Evolutionary conservation across 495 filamentous ascomycete species (phyloP).

Genomic region (Achaetomiella virescens): DNA sequence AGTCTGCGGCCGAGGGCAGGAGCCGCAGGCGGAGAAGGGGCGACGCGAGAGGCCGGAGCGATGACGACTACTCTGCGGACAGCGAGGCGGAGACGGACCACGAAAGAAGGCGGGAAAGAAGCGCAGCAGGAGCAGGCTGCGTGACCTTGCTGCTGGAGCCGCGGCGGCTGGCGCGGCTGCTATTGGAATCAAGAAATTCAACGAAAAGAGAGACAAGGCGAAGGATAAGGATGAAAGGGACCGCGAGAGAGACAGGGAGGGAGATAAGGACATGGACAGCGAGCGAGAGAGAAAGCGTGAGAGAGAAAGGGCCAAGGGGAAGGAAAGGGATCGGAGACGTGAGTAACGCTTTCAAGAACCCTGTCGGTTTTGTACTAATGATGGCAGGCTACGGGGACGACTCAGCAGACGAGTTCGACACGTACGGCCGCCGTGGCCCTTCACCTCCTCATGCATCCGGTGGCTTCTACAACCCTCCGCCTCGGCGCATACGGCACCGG

Average conservation of each 20-base stretch:
- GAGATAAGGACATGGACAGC: conserved; percentile 17
- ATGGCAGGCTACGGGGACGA: conserved; percentile 39
- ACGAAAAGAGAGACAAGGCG: conserved; percentile 42
- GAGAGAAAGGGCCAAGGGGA: conserved; percentile 23
- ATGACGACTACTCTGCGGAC: conserved; percentile 22
- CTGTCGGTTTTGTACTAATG: conserved; percentile 12
- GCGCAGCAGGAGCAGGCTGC: conserved; percentile 55
- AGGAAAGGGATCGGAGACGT: conserved; percentile 38
- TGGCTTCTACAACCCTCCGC: conserved; percentile 43
- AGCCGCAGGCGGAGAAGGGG: conserved; percentile 20
- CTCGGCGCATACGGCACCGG: conserved; percentile 15
- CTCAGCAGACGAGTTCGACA: conserved; percentile 31
- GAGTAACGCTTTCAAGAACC: conserved; percentile 9
- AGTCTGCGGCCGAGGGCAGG: conserved; percentile 29
- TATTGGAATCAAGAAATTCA: conserved; percentile 68
- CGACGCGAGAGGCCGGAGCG: conserved; percentile 15
- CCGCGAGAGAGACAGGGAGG: conserved; percentile 25
- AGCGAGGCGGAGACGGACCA: conserved; percentile 33
- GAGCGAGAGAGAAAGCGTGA: conserved; percentile 13
- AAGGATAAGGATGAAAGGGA: conserved; percentile 29
- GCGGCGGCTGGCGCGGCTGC: conserved; percentile 68
- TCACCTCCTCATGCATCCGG: conserved; percentile 50
- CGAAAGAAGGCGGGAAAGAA: conserved; percentile 44
- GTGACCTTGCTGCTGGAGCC: conserved; percentile 61
- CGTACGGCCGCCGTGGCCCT: conserved; percentile 31